Evolutionary conservation across 352 stramenopile species (phyloP).

Genomic region (Pythium phragmitis): DNA sequence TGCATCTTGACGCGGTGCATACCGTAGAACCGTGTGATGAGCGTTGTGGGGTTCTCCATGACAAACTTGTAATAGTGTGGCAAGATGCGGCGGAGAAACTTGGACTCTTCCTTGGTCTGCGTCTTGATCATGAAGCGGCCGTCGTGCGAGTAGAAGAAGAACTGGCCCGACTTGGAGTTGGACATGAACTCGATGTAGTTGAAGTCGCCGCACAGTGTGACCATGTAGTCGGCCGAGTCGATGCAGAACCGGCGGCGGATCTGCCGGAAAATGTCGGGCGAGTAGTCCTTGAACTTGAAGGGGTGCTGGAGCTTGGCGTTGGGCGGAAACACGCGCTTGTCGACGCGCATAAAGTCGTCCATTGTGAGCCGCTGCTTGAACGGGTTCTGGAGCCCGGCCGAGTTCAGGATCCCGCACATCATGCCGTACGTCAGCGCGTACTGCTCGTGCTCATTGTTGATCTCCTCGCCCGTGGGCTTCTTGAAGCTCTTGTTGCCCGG

Average conservation of each 20-base stretch:
- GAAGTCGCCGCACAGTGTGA: slow-evolving; percentile 91
- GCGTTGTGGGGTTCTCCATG: slow-evolving; percentile 95
- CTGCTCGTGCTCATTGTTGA: slow-evolving; percentile 91
- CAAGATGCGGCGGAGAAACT: slow-evolving; percentile 96
- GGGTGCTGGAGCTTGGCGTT: slow-evolving; percentile 73
- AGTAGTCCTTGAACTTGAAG: slow-evolving; percentile 95
- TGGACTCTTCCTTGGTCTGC: slow-evolving; percentile 98
- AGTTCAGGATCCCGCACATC: slow-evolving; percentile 97
- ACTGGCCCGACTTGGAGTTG: slow-evolving; percentile 98
- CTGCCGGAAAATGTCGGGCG: slow-evolving; percentile 82
- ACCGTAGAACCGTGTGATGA: slow-evolving; percentile 97
- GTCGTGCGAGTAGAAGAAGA: slow-evolving; percentile 99
- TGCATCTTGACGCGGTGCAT: slow-evolving; percentile 98
- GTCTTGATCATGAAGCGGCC: slow-evolving; percentile 99
- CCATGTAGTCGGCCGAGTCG: slow-evolving; percentile 87
- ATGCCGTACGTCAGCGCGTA: slow-evolving; percentile 98
- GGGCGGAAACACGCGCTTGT: slow-evolving; percentile 74
- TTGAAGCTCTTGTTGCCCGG: slow-evolving; percentile 58
- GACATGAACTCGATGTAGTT: slow-evolving; percentile 99
- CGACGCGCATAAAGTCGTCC: slow-evolving; percentile 90
- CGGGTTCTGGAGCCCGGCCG: slow-evolving; percentile 83
- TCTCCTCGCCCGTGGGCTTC: slow-evolving; percentile 68
- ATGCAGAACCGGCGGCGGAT: slow-evolving; percentile 75
- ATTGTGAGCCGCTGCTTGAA: slow-evolving; percentile 86
- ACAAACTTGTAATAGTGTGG: slow-evolving; percentile 98